Percentiles rank a stretch among this genome's conserved stretches.
Conservation (phyloP, 2,329 filamentous ascomycete species). For the Trichoderma arundinaceum region DNA sequence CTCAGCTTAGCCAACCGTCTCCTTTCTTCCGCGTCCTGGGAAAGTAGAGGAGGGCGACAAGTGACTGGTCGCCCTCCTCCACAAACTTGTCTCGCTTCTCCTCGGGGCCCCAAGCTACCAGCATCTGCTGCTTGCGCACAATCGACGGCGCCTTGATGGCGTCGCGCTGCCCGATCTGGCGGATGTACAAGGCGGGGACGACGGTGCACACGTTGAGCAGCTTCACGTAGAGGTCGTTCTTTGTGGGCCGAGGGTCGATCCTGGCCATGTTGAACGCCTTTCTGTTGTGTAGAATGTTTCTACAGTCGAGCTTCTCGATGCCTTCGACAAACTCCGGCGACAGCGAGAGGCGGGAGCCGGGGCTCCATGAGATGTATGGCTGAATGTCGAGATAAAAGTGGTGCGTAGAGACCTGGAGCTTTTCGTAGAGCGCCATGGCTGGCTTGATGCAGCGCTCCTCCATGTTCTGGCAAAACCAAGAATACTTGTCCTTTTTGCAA, state of each 20-base stretch:
- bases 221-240: constrained; percentile 42
- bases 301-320: constrained; percentile 44
- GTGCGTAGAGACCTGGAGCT: constrained; percentile 47
- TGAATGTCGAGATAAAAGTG: constrained; percentile 48
- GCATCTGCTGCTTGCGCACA: constrained; percentile 47
- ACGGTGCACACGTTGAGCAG: constrained; percentile 46
- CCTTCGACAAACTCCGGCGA: constrained; percentile 43
- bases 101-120: constrained; percentile 48
- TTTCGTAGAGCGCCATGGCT: constrained; percentile 48
- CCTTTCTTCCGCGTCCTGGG: constrained; percentile 24
- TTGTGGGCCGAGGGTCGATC: constrained; percentile 42
- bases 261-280: constrained; percentile 45
- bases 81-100: constrained; percentile 42
- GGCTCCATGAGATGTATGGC: constrained; percentile 39
- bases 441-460: constrained; percentile 43
- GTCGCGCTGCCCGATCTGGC: constrained; percentile 45
- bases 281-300: constrained; percentile 47
- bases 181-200: constrained; percentile 46
- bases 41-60: constrained; percentile 41
- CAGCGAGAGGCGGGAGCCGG: constrained; percentile 36
- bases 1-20: constrained; percentile 25
- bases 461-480: constrained; percentile 37
- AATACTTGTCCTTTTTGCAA: constrained; percentile 37
- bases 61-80: constrained; percentile 40
- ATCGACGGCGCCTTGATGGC: constrained; percentile 43